Evolutionary conservation across 31 red algal species (phyloP).

Genomic region (Asparagopsis taxiformis): DNA sequence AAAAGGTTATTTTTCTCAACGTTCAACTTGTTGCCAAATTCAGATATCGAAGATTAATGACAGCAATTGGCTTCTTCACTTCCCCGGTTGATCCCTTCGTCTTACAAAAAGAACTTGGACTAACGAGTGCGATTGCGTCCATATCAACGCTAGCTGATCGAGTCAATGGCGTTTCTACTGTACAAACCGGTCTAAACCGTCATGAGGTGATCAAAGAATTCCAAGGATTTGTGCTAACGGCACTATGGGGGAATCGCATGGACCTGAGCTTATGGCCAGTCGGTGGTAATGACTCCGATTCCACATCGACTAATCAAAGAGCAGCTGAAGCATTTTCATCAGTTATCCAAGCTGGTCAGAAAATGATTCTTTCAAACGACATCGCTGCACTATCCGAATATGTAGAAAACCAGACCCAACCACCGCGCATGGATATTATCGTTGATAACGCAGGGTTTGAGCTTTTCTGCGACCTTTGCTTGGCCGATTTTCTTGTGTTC

Average conservation of each 20-base stretch:
- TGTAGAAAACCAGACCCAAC: conserved; percentile 20
- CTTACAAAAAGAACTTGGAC: conserved; percentile 89
- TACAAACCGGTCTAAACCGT: not conserved
- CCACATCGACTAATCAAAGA: not conserved
- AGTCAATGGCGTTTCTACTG: conserved; percentile 31
- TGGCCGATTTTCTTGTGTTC: conserved; percentile 80
- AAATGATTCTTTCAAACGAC: conserved; percentile 81
- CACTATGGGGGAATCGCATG: conserved; percentile 92
- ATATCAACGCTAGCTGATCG: conserved; percentile 33
- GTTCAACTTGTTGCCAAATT: no score
- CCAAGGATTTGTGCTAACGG: conserved; percentile 61
- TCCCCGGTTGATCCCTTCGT: conserved; percentile 74
- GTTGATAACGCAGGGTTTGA: conserved; percentile 98
- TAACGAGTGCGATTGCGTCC: conserved; percentile 53
- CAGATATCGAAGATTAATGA: conserved; percentile 89
- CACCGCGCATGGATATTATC: conserved; percentile 75
- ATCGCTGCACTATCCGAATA: conserved; percentile 39
- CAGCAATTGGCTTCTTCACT: conserved; percentile 81
- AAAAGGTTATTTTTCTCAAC: no score
- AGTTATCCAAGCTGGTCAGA: conserved; percentile 43
- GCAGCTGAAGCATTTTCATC: conserved; percentile 18
- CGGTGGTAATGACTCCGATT: conserved; percentile 17
- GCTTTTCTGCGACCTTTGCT: conserved; percentile 90
- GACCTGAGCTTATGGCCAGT: conserved; percentile 96
- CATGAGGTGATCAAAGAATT: conserved; percentile 32